Percentiles rank a stretch among this genome's conserved stretches.
Conservation (phyloP, 176 grass and related monocot genomes). For the Musa itinerans region DNA sequence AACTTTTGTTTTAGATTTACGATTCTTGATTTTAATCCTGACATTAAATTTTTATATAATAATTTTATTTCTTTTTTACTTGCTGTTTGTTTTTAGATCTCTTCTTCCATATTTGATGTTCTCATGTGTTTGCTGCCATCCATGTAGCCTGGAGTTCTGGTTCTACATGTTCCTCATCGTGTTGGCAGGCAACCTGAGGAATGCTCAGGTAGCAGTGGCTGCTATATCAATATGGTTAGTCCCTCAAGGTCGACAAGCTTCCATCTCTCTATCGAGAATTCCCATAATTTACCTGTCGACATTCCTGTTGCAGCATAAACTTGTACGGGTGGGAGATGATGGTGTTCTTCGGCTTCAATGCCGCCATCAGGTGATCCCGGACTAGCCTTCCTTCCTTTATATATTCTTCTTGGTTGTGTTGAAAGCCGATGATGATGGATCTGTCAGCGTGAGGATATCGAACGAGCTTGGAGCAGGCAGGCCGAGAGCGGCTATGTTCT, state of each 20-base stretch:
- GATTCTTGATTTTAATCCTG: no score
- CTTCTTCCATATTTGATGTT: no score
- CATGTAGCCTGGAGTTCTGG: slow-evolving; percentile 63
- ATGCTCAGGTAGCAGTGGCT: slow-evolving; percentile 71
- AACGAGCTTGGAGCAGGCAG: slow-evolving; percentile 76
- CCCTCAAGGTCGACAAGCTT: background rate
- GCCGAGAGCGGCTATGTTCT: slow-evolving; percentile 46
- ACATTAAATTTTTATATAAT: no score
- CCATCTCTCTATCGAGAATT: background rate
- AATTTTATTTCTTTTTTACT: no score
- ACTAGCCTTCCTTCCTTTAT: background rate
- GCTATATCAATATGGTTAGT: slow-evolving; percentile 75
- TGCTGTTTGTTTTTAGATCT: no score
- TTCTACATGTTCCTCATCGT: slow-evolving; percentile 89
- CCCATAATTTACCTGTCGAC: background rate
- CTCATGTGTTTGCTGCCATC: background rate
- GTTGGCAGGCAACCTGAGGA: slow-evolving; percentile 55
- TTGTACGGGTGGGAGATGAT: slow-evolving; percentile 78
- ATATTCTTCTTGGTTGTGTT: background rate
- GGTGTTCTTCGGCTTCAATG: slow-evolving; percentile 93
- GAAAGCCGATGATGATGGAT: background rate
- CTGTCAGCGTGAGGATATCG: slow-evolving; percentile 67
- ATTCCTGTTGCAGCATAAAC: slow-evolving; percentile 36
- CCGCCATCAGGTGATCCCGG: slow-evolving; percentile 58
- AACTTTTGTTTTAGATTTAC: no score